phyloP scores from a whole-genome alignment of 345 rosid species.

The Mallotus nudiflorus region DNA sequence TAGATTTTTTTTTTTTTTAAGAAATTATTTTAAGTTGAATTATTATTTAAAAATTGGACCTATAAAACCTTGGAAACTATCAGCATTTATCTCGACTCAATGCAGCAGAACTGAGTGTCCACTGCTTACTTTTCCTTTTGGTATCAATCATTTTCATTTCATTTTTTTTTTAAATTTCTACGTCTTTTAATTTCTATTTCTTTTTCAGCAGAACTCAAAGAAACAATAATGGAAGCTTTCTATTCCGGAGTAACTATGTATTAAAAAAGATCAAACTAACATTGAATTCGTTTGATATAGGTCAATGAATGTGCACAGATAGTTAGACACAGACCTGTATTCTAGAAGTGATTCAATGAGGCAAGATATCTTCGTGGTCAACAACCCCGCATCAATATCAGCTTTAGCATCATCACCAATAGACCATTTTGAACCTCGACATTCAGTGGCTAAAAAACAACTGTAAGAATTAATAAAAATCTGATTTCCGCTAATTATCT shows the following conservation, averaged over 20 bases:
- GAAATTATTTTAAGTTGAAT: no score
- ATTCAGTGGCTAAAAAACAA: slow-evolving; percentile 12
- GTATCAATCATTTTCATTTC: neutral
- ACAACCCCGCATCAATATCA: slow-evolving; percentile 46
- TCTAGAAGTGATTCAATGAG: slow-evolving; percentile 70
- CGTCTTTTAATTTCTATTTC: neutral
- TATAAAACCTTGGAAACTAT: no score
- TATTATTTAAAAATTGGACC: neutral
- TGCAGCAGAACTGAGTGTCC: neutral
- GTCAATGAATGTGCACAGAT: slow-evolving; percentile 2
- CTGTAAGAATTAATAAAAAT: neutral
- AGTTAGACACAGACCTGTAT: slow-evolving; percentile 53
- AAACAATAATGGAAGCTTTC: no score
- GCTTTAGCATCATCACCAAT: slow-evolving; percentile 29
- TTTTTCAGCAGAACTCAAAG: neutral
- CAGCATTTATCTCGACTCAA: neutral
- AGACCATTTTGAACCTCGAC: slow-evolving; percentile 47
- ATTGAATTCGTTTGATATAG: slow-evolving; percentile 1
- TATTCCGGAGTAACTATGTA: no score
- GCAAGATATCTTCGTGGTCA: slow-evolving; percentile 53
- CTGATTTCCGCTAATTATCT: slow-evolving; percentile 2
- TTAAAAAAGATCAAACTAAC: neutral
- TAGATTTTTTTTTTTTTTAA: no score
- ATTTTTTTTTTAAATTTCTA: neutral
- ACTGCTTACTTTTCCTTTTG: neutral